These are phyloP conservation scores for Trametes sanguinea DNA, from an alignment of 768 basidiomycete species.

Conservation along the genomic window DNA sequence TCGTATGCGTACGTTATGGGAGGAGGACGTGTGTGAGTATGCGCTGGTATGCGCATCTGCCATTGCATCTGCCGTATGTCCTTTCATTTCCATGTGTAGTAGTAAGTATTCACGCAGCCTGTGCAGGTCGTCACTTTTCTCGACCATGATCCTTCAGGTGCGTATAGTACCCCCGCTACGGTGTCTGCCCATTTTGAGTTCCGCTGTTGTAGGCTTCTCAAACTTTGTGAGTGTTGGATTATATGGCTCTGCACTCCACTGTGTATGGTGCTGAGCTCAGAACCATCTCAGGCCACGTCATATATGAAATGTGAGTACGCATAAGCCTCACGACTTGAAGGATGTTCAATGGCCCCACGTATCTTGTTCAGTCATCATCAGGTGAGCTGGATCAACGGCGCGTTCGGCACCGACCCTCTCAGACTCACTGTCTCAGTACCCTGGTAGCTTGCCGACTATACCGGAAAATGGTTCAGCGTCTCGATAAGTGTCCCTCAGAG, in stretches of 20 bases:
- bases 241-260: not conserved
- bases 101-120: not conserved
- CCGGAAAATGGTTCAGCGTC: conserved; percentile 10
- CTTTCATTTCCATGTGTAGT: not conserved
- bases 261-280: not conserved
- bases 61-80: not conserved
- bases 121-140: conserved; percentile 2
- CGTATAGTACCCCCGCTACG: not conserved
- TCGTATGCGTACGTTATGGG: not conserved
- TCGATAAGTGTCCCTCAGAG: not conserved
- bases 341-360: too few species aligned
- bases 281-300: not conserved
- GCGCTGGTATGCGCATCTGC: not conserved
- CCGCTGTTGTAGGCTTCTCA: not conserved
- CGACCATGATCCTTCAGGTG: conserved; percentile 1
- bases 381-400: too few species aligned
- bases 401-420: too few species aligned
- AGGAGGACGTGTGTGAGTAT: conserved; percentile 1
- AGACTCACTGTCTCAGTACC: not conserved
- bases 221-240: not conserved
- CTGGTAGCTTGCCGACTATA: conserved; percentile 11
- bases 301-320: conserved; percentile 4
- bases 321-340: not conserved
- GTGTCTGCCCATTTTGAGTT: not conserved
- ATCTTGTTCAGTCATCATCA: too few species aligned